These are phyloP conservation scores for Saturnispora sanitii DNA, from an alignment of 805 yeast genomes.

Conservation along the genomic window DNA sequence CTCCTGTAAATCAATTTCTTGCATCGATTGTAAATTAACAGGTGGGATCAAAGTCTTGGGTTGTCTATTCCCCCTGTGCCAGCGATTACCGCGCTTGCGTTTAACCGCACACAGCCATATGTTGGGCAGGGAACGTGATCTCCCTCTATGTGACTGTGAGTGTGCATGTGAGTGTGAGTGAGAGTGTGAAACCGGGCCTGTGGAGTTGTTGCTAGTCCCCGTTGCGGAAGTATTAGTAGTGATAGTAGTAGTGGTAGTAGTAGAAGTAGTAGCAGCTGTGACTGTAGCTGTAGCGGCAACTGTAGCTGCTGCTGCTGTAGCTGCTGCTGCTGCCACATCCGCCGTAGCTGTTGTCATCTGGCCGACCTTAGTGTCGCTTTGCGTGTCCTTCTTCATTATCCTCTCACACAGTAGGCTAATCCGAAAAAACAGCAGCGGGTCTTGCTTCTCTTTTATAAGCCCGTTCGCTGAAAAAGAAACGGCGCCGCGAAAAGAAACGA, in stretches of 20 bases:
- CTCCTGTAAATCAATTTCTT: constrained; percentile 81
- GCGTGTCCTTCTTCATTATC: too few species aligned
- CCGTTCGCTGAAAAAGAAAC: too few species aligned
- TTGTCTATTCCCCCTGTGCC: constrained; percentile 3
- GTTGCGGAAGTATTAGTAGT: constrained; percentile 3
- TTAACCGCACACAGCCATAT: constrained; percentile 17
- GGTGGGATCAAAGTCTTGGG: constrained; percentile 49
- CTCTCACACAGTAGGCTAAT: too few species aligned
- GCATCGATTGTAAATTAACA: constrained; percentile 66
- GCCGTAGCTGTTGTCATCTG: not conserved
- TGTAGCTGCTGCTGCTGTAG: not conserved
- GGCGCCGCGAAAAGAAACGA: too few species aligned
- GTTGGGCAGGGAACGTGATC: constrained; percentile 29
- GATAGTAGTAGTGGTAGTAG: not conserved
- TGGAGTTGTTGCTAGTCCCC: not conserved
- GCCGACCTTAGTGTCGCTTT: too few species aligned
- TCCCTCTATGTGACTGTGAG: constrained; percentile 19
- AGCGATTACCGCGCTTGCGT: not conserved
- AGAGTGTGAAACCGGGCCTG: too few species aligned
- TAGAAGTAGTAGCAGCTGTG: not conserved
- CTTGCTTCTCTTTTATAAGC: too few species aligned
- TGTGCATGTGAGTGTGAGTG: not conserved
- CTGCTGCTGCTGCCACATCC: not conserved
- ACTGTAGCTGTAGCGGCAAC: not conserved
- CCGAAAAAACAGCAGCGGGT: too few species aligned